These are phyloP conservation scores for Cryptococcus floricola DNA, from an alignment of 1,284 basidiomycete species.

Conservation along the genomic window DNA sequence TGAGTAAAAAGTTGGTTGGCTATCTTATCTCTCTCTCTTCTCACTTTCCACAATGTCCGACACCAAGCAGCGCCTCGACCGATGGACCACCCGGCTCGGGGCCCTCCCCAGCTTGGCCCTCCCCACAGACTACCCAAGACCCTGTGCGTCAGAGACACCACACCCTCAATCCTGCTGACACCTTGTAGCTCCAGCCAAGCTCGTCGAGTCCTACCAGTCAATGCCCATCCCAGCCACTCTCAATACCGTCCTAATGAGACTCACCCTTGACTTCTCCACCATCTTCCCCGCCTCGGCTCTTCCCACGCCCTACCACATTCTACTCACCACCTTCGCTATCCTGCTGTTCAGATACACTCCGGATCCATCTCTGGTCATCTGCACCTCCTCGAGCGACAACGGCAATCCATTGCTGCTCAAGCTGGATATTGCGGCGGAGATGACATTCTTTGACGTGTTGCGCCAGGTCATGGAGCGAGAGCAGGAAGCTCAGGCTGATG, in stretches of 20 bases:
- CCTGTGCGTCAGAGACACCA: slow-evolving; percentile 43
- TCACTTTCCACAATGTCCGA: neutral
- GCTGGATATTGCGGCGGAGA: slow-evolving; percentile 75
- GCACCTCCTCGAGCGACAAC: slow-evolving; percentile 73
- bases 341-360: slow-evolving; percentile 93
- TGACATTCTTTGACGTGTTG: slow-evolving; percentile 92
- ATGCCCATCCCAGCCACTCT: slow-evolving; percentile 57
- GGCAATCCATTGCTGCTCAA: slow-evolving; percentile 80
- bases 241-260: slow-evolving; percentile 43
- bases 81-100: slow-evolving; percentile 52
- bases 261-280: slow-evolving; percentile 69
- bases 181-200: slow-evolving; percentile 57
- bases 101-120: slow-evolving; percentile 81
- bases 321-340: slow-evolving; percentile 85
- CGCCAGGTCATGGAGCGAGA: slow-evolving; percentile 59
- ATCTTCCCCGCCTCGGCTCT: slow-evolving; percentile 45
- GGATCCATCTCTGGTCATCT: slow-evolving; percentile 90
- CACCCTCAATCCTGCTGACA: neutral
- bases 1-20: too few relatives aligned
- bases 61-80: slow-evolving; percentile 23
- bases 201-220: slow-evolving; percentile 72
- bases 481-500: slow-evolving; percentile 76
- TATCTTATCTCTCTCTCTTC: too few relatives aligned
- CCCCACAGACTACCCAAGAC: slow-evolving; percentile 93
- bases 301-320: slow-evolving; percentile 84